phyloP scores from a whole-genome alignment of 2,329 filamentous ascomycete genomes.

The Mariannaea elegans region DNA sequence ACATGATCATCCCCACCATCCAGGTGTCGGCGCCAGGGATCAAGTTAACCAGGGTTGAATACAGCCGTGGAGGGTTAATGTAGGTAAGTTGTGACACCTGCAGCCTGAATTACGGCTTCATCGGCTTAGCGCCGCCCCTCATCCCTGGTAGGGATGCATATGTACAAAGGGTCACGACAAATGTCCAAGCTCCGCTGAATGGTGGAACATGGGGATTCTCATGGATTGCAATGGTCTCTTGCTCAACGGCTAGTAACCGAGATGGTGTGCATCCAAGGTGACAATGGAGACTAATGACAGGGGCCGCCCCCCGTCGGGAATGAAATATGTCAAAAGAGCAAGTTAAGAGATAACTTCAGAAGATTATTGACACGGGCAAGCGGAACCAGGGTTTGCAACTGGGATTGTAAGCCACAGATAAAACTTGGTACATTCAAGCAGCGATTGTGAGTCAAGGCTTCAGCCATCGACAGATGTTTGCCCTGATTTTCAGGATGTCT shows the following conservation, averaged over 20 bases:
- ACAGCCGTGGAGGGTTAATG: too few species aligned
- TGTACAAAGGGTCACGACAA: too few species aligned
- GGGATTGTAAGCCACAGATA: not conserved
- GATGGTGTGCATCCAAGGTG: not conserved
- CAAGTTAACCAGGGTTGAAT: not conserved
- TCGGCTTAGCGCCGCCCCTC: not conserved
- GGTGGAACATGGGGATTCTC: not conserved
- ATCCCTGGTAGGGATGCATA: not conserved
- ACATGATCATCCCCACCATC: not conserved
- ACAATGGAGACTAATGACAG: not conserved
- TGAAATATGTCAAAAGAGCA: not conserved
- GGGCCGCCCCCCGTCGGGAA: not conserved
- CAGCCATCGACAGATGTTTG: not conserved
- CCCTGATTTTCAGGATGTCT: not conserved
- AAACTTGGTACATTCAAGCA: not conserved
- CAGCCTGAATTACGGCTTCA: not conserved
- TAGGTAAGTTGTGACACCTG: not conserved
- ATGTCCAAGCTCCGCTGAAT: too few species aligned
- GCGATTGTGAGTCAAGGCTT: not conserved
- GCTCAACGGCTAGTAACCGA: not conserved
- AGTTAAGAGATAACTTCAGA: not conserved
- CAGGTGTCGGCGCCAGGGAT: not conserved
- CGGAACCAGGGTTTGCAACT: not conserved
- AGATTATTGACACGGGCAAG: not conserved
- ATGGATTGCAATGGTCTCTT: not conserved